Conservation (phyloP, 169 alveolate genomes). For the Babesia ovata region DNA sequence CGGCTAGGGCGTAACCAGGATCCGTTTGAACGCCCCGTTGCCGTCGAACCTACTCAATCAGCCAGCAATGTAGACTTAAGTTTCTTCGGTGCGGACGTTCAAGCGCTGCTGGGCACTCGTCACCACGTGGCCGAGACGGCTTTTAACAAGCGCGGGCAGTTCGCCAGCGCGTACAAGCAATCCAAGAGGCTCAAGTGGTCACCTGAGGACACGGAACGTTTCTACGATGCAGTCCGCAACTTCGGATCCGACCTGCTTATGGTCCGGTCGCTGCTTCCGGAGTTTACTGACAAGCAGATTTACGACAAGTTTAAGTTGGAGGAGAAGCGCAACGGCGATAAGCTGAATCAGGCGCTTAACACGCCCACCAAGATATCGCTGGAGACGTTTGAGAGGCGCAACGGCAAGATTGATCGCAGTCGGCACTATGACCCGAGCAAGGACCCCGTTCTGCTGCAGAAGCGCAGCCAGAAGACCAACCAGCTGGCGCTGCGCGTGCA, state of each 20-base stretch:
- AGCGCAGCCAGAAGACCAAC: slow-evolving; percentile 16
- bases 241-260: slow-evolving; percentile 77
- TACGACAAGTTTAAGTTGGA: slow-evolving; percentile 77
- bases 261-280: slow-evolving; percentile 75
- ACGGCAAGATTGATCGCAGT: slow-evolving; percentile 75
- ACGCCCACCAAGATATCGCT: slow-evolving; percentile 64
- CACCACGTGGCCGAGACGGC: slow-evolving; percentile 50
- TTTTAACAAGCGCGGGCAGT: slow-evolving; percentile 48
- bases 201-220: slow-evolving; percentile 70
- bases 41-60: slow-evolving; percentile 26
- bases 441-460: slow-evolving; percentile 65
- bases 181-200: slow-evolving; percentile 73
- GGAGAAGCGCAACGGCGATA: slow-evolving; percentile 71
- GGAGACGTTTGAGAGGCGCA: slow-evolving; percentile 71
- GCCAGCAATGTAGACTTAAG: slow-evolving; percentile 37
- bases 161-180: slow-evolving; percentile 73
- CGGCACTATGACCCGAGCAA: slow-evolving; percentile 66
- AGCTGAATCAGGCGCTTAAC: slow-evolving; percentile 67
- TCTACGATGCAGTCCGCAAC: slow-evolving; percentile 74
- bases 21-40: slow-evolving; percentile 31
- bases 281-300: slow-evolving; percentile 74
- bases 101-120: slow-evolving; percentile 27
- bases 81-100: slow-evolving; percentile 43
- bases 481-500: slow-evolving; percentile 17
- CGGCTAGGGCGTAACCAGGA: slow-evolving; percentile 37